These are phyloP conservation scores for Flaveria floridana DNA, from an alignment of 140 eudicot genomes.

Conservation along the genomic window DNA sequence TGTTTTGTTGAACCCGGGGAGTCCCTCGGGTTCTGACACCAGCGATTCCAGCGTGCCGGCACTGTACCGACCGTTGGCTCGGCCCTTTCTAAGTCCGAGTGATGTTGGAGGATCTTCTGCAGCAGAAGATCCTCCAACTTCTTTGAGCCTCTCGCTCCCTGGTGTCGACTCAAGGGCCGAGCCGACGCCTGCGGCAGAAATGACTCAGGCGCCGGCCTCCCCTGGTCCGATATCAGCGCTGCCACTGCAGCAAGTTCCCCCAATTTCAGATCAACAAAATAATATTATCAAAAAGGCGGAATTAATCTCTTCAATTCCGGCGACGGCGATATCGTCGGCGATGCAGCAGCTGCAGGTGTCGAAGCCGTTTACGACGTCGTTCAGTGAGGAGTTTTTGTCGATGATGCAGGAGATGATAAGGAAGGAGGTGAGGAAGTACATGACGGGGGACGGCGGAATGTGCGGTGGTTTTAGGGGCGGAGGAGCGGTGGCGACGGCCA, in stretches of 20 bases:
- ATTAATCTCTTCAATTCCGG: slow-evolving; percentile 21
- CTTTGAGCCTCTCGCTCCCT: slow-evolving; percentile 63
- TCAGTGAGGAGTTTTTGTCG: slow-evolving; percentile 61
- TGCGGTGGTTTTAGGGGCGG: slow-evolving; percentile 42
- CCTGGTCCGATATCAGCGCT: slow-evolving; percentile 21
- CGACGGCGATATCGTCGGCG: slow-evolving; percentile 21
- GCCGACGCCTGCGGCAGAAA: not conserved
- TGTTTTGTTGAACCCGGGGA: slow-evolving; percentile 32
- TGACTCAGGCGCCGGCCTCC: not conserved
- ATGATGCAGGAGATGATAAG: slow-evolving; percentile 91
- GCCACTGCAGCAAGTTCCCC: slow-evolving; percentile 30
- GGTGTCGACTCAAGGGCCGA: slow-evolving; percentile 46
- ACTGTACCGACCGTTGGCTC: slow-evolving; percentile 51
- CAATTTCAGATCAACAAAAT: not conserved
- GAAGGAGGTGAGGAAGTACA: slow-evolving; percentile 76
- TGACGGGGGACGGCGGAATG: slow-evolving; percentile 61
- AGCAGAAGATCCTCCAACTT: slow-evolving; percentile 55
- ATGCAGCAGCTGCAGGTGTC: slow-evolving; percentile 37
- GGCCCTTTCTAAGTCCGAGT: slow-evolving; percentile 34
- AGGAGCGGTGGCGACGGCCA: slow-evolving; percentile 32
- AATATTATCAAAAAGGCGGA: not conserved
- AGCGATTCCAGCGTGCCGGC: slow-evolving; percentile 41
- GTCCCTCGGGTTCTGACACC: slow-evolving; percentile 46
- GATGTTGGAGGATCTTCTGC: slow-evolving; percentile 26
- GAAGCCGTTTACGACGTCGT: slow-evolving; percentile 30